Evolutionary conservation across 148 eudicot species (phyloP), one percentile per base, ranked within the genome.

Genomic region (Vaccinium darrowii): DNA sequence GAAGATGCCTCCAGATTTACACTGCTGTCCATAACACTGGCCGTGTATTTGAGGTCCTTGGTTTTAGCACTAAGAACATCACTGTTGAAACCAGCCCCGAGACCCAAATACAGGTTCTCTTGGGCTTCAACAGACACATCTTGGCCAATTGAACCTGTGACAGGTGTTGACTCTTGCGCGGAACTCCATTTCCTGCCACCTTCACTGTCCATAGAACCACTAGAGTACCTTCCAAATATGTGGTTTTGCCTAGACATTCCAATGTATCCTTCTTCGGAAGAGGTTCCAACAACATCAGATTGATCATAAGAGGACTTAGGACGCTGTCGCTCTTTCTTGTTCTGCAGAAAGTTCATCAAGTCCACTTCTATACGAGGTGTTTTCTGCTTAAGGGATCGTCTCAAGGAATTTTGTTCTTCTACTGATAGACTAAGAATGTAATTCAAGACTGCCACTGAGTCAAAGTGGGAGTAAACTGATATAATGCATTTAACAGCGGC

Each of bases 321-420:
- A 67, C 98, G 99, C 57, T 89, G 94, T 87, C 92, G 85, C 74
- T 97, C 99, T 88, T 92, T 97, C 90, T 94, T 97, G 90, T 89
- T 93, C 84, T 97, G 99, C 88, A 97, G 62, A 86, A 85, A 97
- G 85, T 94, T 97, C 98, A 97, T 97, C 84, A 97, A 89, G 80
- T 97, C 99, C 47, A 97, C 99, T 86, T 97, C 99, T 81, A 97
- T 95, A 84, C 99, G 99, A 86, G 99, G 99, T 2, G 99, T 97
- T 78, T 93, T 89, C 87, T 95, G 97, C 86, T 97, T 97, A 9
- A 97, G 95, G 57, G 96, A 98, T 76, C 99, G 90, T 86, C 99
- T 94, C 89, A 97, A 88, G 78, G 93, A 89, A 91, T 97, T 97
- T 86, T 97, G 99, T 81, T 95, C 99, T 87, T 97, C 98, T 85